Conservation (phyloP, 257 asterid genomes). For the Primulina huaijiensis region DNA sequence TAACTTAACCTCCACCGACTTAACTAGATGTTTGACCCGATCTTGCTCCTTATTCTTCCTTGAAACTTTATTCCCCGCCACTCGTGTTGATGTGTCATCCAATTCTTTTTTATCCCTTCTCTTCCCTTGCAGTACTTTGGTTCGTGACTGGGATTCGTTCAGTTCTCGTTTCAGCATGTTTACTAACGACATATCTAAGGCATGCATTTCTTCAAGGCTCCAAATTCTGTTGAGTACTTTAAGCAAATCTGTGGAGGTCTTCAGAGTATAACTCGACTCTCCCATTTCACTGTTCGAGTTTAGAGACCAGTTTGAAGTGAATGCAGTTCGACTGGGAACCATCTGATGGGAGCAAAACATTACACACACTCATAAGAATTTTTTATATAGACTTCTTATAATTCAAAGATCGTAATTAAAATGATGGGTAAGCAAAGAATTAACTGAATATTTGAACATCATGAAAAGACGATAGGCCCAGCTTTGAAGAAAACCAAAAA, state of each 20-base stretch:
- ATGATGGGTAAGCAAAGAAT: no score
- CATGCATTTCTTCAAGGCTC: conserved; percentile 86
- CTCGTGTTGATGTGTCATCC: conserved; percentile 39
- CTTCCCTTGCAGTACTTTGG: conserved; percentile 53
- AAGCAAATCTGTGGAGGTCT: conserved; percentile 76
- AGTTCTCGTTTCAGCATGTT: conserved; percentile 58
- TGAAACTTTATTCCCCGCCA: conserved; percentile 37
- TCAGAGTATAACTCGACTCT: conserved; percentile 51
- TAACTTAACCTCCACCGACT: conserved; percentile 40
- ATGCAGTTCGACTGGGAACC: conserved; percentile 41
- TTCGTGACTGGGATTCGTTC: conserved; percentile 42
- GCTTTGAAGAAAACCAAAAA: conserved; percentile 14
- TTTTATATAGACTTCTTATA: no score
- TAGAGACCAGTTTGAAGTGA: conserved; percentile 40
- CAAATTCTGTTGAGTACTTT: conserved; percentile 79
- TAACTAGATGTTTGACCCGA: conserved; percentile 35
- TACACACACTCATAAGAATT: background rate
- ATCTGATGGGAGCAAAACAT: conserved; percentile 39
- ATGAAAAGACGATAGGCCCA: background rate
- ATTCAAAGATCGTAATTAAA: background rate
- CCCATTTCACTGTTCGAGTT: conserved; percentile 43
- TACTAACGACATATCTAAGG: conserved; percentile 53
- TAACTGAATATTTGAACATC: background rate
- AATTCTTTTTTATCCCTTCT: conserved; percentile 46
- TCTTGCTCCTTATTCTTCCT: conserved; percentile 40